phyloP scores from a whole-genome alignment of 805 yeast species.

The Brettanomyces naardenensis region DNA sequence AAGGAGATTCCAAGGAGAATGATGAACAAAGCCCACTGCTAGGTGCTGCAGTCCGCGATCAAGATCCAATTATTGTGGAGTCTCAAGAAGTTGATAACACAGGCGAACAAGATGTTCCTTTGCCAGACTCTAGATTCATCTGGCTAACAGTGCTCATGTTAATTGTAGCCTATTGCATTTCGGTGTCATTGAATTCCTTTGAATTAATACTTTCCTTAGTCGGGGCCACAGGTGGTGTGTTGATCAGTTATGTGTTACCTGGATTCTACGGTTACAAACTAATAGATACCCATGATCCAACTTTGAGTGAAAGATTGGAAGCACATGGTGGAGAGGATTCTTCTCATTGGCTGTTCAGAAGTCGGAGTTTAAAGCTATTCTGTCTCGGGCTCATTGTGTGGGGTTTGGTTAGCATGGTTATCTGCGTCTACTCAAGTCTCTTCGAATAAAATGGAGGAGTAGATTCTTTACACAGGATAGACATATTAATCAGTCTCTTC shows the following conservation, averaged over 20 bases:
- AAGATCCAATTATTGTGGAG: not conserved
- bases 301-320: conserved; percentile 9
- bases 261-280: conserved; percentile 66
- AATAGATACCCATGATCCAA: conserved; percentile 26
- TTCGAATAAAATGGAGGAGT: too few species aligned
- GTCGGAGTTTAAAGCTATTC: conserved; percentile 9
- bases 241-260: conserved; percentile 71
- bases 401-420: conserved; percentile 48
- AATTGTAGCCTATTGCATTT: conserved; percentile 42
- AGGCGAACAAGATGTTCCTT: conserved; percentile 35
- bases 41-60: not conserved
- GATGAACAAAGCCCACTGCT: conserved; percentile 9
- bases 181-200: conserved; percentile 53
- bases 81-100: conserved; percentile 8
- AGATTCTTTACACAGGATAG: too few species aligned
- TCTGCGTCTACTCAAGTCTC: conserved; percentile 44
- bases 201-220: conserved; percentile 66
- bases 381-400: conserved; percentile 39
- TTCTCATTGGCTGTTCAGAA: conserved; percentile 15
- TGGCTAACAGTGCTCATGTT: conserved; percentile 41
- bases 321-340: conserved; percentile 18
- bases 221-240: conserved; percentile 79
- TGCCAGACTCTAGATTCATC: conserved; percentile 37
- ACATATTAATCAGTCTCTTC: too few species aligned
- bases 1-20: not conserved